Conservation (phyloP, 2,329 filamentous ascomycete species). For the Colletotrichum sp. region DNA sequence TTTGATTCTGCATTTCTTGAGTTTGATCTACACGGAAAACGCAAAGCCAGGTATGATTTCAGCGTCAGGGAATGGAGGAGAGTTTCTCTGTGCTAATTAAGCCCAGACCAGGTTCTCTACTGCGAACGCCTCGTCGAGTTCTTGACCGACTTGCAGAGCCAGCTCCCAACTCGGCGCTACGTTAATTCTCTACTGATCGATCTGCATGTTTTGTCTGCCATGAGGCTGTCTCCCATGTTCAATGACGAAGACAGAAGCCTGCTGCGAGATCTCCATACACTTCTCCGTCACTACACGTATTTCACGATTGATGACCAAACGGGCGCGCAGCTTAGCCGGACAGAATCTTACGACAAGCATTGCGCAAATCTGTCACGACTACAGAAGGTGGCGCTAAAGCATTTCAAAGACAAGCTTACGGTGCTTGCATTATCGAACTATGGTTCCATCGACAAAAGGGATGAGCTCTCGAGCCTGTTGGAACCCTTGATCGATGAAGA, state of each 20-base stretch:
- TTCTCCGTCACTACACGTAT: slow-evolving; percentile 86
- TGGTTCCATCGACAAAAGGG: slow-evolving; percentile 80
- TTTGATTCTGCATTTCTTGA: slow-evolving; percentile 81
- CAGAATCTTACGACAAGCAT: slow-evolving; percentile 80
- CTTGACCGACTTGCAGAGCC: slow-evolving; percentile 87
- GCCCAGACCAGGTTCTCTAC: slow-evolving; percentile 72
- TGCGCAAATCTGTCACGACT: slow-evolving; percentile 78
- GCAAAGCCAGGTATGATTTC: slow-evolving; percentile 48
- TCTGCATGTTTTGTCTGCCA: slow-evolving; percentile 79
- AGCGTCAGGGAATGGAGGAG: not conserved
- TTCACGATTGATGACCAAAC: slow-evolving; percentile 94
- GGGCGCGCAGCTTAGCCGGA: slow-evolving; percentile 73
- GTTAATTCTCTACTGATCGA: slow-evolving; percentile 89
- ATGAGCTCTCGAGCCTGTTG: slow-evolving; percentile 79
- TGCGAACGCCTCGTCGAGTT: slow-evolving; percentile 95
- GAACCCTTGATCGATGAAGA: slow-evolving; percentile 77
- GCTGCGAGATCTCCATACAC: slow-evolving; percentile 77
- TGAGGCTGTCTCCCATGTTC: slow-evolving; percentile 80
- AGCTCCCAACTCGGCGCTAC: slow-evolving; percentile 91
- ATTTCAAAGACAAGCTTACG: slow-evolving; percentile 90
- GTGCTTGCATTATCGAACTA: slow-evolving; percentile 93
- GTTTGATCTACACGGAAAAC: slow-evolving; percentile 68
- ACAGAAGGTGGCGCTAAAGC: slow-evolving; percentile 77
- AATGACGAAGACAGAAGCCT: slow-evolving; percentile 76
- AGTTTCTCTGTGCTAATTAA: slow-evolving; percentile 28